Base-by-base conservation (phyloP, 2,329 filamentous ascomycete genomes). In the Myriosclerotinia duriaeana region DNA sequence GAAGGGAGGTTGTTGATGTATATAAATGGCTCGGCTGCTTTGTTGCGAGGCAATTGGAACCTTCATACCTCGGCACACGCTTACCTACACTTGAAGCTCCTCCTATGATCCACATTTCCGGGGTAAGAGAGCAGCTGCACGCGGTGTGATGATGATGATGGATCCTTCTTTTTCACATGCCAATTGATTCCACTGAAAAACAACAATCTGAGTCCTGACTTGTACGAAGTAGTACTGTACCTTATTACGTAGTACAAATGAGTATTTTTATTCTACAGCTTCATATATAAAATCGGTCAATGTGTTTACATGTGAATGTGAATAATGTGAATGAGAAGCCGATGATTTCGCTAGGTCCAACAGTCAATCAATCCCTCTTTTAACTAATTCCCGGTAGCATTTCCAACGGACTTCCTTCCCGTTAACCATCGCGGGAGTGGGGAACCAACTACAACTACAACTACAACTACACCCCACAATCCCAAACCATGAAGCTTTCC, bases 31-130 rank as follows among this genome's bases (percentile, higher is more conserved):
- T 53, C 14, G 34, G 36, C 20, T 48, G 42, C 53, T 64, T 55
- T 50, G 30, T 64, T 64, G 53, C 15, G 42, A 3, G 46, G n/a
- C 6, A 42, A 17, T 44, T 52, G 38, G 50, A 52, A 20, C 34
- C 7, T 55, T 61, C 55, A 62, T 60, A 38, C 66, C 66, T 67
- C 66, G 66, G 66, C 34, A 55, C 54, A 54, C 40, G 44, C 42
- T 42, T 64, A 36, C 14, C 20, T 14, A 15, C 15, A 46, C 36
- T 34, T 38, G 22, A 26, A 64, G 62, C 62, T 64, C 38, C 14
- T 50, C 63, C 30, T 53, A 65, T 65, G 55, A 65, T 65, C 64
- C 64, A 65, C 64, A 61, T 53, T 61, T 61, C 46, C 30, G 44
- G 63, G 63, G 63, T 52, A 48, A 30, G 30, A 50, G 22, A 46